These are phyloP conservation scores for Diversispora epigaea DNA, from an alignment of 192 early-diverging fungal genomes.

Conservation along the genomic window DNA sequence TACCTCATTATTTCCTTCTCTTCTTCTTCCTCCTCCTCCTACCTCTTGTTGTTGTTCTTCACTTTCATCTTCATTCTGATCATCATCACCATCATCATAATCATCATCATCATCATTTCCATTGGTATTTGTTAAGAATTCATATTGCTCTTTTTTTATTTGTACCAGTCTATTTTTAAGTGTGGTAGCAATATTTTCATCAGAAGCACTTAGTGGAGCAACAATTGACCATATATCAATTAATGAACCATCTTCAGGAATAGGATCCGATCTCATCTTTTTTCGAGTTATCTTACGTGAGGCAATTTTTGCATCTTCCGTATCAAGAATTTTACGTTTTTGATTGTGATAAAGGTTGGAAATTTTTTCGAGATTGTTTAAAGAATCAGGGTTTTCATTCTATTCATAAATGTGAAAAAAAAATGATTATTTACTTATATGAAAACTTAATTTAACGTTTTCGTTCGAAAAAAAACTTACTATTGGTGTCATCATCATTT, in stretches of 20 bases:
- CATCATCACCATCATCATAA: background rate
- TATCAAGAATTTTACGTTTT: background rate
- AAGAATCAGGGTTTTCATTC: background rate
- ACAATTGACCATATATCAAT: background rate
- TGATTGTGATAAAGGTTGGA: background rate
- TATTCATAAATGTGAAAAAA: background rate
- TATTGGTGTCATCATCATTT: background rate
- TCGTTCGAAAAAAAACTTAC: too few relatives aligned
- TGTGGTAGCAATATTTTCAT: background rate
- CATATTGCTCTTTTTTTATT: background rate
- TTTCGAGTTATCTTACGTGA: background rate
- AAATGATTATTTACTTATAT: too few relatives aligned
- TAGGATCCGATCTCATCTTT: background rate
- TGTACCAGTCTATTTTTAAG: background rate
- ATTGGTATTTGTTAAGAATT: background rate
- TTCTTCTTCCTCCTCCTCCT: background rate
- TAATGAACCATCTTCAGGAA: too few relatives aligned
- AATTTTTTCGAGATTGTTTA: slow-evolving; percentile 1
- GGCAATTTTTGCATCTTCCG: background rate
- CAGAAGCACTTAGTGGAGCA: background rate
- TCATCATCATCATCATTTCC: background rate
- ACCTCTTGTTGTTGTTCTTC: too few relatives aligned
- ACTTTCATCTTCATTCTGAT: background rate
- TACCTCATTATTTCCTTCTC: too few relatives aligned
- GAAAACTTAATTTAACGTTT: too few relatives aligned